phyloP scores from a whole-genome alignment of 306 rosid species.

The Acacia melanoxylon region DNA sequence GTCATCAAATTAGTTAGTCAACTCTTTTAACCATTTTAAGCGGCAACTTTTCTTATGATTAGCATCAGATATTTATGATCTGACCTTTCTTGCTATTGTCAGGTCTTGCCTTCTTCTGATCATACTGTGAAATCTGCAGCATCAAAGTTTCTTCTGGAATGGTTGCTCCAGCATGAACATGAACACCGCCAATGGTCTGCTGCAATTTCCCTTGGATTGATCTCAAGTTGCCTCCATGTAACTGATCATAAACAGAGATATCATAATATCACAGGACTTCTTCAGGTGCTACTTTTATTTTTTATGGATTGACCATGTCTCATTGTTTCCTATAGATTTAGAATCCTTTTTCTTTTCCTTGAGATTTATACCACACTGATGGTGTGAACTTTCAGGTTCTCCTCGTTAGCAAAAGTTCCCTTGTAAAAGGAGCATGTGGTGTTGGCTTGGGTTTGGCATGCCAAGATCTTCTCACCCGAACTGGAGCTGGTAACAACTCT shows the following conservation, averaged over 20 bases:
- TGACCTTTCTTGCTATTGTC: slow-evolving; percentile 32
- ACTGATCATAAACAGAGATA: slow-evolving; percentile 89
- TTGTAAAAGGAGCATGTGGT: slow-evolving; percentile 96
- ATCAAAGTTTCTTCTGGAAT: slow-evolving; percentile 81
- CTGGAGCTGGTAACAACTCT: slow-evolving; percentile 56
- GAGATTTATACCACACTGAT: slow-evolving; percentile 11
- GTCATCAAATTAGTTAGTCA: slow-evolving; percentile 2
- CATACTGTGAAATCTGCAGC: slow-evolving; percentile 89
- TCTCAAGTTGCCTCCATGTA: slow-evolving; percentile 86
- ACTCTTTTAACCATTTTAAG: slow-evolving; percentile 18
- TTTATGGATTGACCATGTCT: slow-evolving; percentile 1
- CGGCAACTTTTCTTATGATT: slow-evolving; percentile 12
- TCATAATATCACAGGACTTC: slow-evolving; percentile 74
- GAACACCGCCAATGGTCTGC: slow-evolving; percentile 91
- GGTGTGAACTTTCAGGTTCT: slow-evolving; percentile 60
- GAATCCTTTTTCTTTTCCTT: background rate
- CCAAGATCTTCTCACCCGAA: slow-evolving; percentile 85
- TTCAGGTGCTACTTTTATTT: slow-evolving; percentile 61
- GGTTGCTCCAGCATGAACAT: slow-evolving; percentile 91
- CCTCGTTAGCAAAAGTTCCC: slow-evolving; percentile 67
- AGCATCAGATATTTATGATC: slow-evolving; percentile 11
- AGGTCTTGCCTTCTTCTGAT: slow-evolving; percentile 89
- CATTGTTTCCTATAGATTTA: slow-evolving; percentile 7
- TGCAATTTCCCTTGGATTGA: slow-evolving; percentile 91
- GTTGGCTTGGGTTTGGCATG: slow-evolving; percentile 90